A percentile compares a stretch with the other conserved stretches of the same genome.
Conservation (phyloP, 306 rosid species). For the Betula pendula region DNA sequence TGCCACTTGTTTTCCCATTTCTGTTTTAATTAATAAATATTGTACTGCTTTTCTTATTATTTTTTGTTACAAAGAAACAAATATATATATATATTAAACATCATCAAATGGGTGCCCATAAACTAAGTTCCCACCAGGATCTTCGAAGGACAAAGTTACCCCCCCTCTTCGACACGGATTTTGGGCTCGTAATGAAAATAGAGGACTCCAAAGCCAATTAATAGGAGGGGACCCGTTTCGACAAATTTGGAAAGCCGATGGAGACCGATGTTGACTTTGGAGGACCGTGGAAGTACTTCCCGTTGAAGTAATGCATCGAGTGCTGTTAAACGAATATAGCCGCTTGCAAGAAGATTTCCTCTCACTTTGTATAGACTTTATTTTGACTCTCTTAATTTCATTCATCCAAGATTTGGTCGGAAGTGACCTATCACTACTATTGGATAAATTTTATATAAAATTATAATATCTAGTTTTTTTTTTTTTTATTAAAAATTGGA, state of each 20-base stretch:
- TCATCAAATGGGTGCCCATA: not conserved
- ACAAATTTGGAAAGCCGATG: not conserved
- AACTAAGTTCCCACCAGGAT: not conserved
- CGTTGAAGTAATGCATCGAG: too few species aligned
- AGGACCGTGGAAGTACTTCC: not conserved
- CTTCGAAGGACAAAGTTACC: conserved; percentile 12
- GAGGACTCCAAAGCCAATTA: too few species aligned
- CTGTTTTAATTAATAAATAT: not conserved
- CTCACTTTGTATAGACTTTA: too few species aligned
- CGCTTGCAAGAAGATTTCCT: too few species aligned
- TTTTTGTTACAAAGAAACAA: not conserved
- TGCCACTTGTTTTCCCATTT: conserved; percentile 8
- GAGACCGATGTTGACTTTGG: not conserved
- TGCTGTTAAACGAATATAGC: too few species aligned
- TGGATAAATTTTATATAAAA: too few species aligned
- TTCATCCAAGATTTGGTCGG: too few species aligned
- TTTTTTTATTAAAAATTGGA: too few species aligned
- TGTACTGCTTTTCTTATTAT: not conserved
- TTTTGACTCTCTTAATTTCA: too few species aligned
- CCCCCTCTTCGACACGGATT: not conserved
- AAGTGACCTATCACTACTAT: too few species aligned
- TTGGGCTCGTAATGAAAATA: not conserved
- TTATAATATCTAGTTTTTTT: too few species aligned
- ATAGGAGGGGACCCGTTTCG: not conserved
- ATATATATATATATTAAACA: too few species aligned